These are phyloP conservation scores for Xylaria intraflava DNA, from an alignment of 495 filamentous ascomycete species.

Conservation along the genomic window DNA sequence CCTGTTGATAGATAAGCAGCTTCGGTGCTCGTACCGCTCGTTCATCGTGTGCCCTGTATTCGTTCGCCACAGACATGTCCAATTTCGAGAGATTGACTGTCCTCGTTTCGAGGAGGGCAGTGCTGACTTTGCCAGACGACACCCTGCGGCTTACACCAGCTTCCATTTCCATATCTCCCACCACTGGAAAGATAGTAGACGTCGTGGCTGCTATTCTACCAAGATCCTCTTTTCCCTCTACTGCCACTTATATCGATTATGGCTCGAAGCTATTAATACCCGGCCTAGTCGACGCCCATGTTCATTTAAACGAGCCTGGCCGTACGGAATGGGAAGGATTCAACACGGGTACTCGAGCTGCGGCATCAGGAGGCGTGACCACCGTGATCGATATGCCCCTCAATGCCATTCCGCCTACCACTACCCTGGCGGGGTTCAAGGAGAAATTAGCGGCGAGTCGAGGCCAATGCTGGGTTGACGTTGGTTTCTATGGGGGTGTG, in stretches of 20 bases:
- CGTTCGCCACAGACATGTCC: neutral
- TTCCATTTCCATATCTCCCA: constrained; percentile 72
- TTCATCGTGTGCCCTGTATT: neutral
- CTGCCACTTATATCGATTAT: constrained; percentile 72
- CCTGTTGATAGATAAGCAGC: neutral
- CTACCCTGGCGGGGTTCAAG: constrained; percentile 72
- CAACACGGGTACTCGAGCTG: constrained; percentile 84
- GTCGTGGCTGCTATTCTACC: constrained; percentile 70
- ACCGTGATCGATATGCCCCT: constrained; percentile 97
- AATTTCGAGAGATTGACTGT: constrained; percentile 42
- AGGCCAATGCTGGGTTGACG: constrained; percentile 96
- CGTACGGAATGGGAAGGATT: constrained; percentile 99
- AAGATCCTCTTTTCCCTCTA: constrained; percentile 60
- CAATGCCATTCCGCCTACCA: constrained; percentile 95
- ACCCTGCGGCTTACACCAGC: constrained; percentile 47
- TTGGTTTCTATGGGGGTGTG: constrained; percentile 95
- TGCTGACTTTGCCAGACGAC: constrained; percentile 63
- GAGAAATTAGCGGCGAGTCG: constrained; percentile 80
- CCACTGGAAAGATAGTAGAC: constrained; percentile 77
- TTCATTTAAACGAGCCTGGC: constrained; percentile 96
- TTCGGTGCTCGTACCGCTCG: neutral
- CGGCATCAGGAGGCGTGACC: constrained; percentile 95
- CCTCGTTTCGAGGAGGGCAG: constrained; percentile 73
- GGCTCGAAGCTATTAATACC: constrained; percentile 83
- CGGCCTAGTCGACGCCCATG: constrained; percentile 92